Evolutionary conservation across 2,329 filamentous ascomycete genomes (phyloP).

Genomic region (Zymoseptoria ardabiliae): DNA sequence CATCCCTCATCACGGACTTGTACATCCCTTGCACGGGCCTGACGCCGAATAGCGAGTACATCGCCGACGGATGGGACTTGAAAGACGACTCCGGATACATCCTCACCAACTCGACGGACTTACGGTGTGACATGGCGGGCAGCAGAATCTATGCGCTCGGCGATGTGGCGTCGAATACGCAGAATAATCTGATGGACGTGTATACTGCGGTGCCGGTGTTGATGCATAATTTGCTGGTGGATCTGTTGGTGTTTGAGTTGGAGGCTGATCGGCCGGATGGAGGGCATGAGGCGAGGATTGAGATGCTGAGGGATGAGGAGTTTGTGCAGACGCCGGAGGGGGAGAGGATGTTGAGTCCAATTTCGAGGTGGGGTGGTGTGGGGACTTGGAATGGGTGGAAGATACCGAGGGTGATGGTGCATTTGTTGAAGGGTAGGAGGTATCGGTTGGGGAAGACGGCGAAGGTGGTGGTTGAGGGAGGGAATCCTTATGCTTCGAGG

Average conservation of each 20-base stretch:
- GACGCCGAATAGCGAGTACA: slow-evolving; percentile 28
- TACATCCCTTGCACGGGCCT: slow-evolving; percentile 32
- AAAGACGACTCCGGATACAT: slow-evolving; percentile 25
- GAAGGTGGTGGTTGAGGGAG: slow-evolving; percentile 18
- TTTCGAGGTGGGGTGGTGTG: slow-evolving; percentile 27
- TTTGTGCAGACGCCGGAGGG: slow-evolving; percentile 9
- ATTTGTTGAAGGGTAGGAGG: slow-evolving; percentile 27
- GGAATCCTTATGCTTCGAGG: background rate
- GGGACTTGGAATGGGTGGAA: slow-evolving; percentile 22
- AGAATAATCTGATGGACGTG: slow-evolving; percentile 30
- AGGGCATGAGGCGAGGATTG: slow-evolving; percentile 21
- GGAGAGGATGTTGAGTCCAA: slow-evolving; percentile 24
- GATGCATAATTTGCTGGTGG: slow-evolving; percentile 29
- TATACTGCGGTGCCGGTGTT: slow-evolving; percentile 31
- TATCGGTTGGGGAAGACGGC: slow-evolving; percentile 10
- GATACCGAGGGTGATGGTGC: slow-evolving; percentile 25
- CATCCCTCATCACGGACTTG: slow-evolving; percentile 28
- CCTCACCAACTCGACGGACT: slow-evolving; percentile 20
- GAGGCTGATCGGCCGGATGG: slow-evolving; percentile 21
- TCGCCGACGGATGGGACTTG: slow-evolving; percentile 16
- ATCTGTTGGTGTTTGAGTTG: slow-evolving; percentile 26
- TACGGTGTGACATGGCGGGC: slow-evolving; percentile 25
- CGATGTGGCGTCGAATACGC: slow-evolving; percentile 28
- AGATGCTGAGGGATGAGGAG: slow-evolving; percentile 18
- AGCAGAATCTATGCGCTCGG: slow-evolving; percentile 31